Percentiles rank a stretch among this genome's conserved stretches.
Evolutionary conservation across 805 yeast species (phyloP).

Genomic region (Nakazawaea siamensis): DNA sequence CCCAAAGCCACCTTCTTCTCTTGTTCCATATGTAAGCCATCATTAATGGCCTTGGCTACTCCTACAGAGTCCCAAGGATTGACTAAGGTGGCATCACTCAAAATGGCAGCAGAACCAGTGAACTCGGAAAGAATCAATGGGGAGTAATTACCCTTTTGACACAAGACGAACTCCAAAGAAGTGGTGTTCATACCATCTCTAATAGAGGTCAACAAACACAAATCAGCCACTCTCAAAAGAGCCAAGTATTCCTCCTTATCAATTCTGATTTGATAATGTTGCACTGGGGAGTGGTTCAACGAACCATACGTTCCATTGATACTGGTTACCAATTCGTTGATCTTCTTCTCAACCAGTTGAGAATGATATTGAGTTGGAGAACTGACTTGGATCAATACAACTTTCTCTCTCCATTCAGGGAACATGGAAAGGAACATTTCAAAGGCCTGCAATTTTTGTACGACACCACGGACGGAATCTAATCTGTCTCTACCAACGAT

Average conservation of each 20-base stretch:
- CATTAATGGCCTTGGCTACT: slow-evolving; percentile 76
- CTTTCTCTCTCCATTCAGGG: slow-evolving; percentile 87
- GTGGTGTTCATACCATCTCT: slow-evolving; percentile 98
- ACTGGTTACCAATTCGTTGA: slow-evolving; percentile 69
- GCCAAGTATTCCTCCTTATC: slow-evolving; percentile 87
- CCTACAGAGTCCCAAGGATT: slow-evolving; percentile 98
- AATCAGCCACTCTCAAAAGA: slow-evolving; percentile 78
- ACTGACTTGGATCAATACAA: slow-evolving; percentile 86
- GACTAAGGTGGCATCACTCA: slow-evolving; percentile 69
- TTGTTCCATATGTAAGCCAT: slow-evolving; percentile 48
- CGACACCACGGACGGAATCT: slow-evolving; percentile 87
- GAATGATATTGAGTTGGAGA: slow-evolving; percentile 63
- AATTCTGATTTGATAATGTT: slow-evolving; percentile 86
- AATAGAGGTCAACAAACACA: slow-evolving; percentile 81
- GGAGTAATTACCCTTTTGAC: slow-evolving; percentile 64
- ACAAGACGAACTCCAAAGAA: slow-evolving; percentile 82
- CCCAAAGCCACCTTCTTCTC: slow-evolving; percentile 40
- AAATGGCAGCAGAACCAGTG: slow-evolving; percentile 75
- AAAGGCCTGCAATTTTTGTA: slow-evolving; percentile 87
- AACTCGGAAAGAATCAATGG: slow-evolving; percentile 90
- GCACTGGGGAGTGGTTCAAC: slow-evolving; percentile 78
- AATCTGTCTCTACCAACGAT: slow-evolving; percentile 92
- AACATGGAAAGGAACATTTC: slow-evolving; percentile 82
- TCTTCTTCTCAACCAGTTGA: slow-evolving; percentile 68
- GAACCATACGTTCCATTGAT: slow-evolving; percentile 84